These are phyloP conservation scores for Leccinum solheimii DNA, from an alignment of 1,284 basidiomycete species.

Conservation along the genomic window DNA sequence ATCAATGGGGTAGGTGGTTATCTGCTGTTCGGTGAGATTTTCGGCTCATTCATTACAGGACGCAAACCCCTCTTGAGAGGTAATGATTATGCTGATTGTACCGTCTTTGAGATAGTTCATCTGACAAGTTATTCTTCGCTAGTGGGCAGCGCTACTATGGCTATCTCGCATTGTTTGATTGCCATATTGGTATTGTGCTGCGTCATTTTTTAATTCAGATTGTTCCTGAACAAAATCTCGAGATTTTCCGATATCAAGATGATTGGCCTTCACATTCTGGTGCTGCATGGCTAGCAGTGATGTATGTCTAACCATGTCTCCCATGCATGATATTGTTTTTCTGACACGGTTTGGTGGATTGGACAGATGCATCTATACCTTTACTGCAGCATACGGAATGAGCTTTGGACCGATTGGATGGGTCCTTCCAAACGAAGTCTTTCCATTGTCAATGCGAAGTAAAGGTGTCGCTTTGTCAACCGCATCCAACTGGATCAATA, in stretches of 20 bases:
- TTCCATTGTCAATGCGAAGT: slow-evolving; percentile 83
- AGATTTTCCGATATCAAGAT: slow-evolving; percentile 52
- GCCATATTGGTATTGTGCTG: slow-evolving; percentile 54
- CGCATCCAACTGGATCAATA: slow-evolving; percentile 81
- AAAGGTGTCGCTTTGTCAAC: slow-evolving; percentile 85
- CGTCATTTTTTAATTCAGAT: background rate
- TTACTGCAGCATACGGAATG: slow-evolving; percentile 80
- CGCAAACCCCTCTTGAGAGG: slow-evolving; percentile 63
- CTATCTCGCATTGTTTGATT: slow-evolving; percentile 68
- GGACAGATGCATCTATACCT: slow-evolving; percentile 66
- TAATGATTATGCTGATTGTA: slow-evolving; percentile 21
- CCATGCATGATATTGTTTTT: slow-evolving; percentile 1
- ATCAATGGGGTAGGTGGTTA: slow-evolving; percentile 59
- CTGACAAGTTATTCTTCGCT: background rate
- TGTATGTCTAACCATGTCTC: slow-evolving; percentile 39
- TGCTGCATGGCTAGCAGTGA: slow-evolving; percentile 68
- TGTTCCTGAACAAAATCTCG: background rate
- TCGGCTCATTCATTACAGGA: slow-evolving; percentile 39
- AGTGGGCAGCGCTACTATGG: slow-evolving; percentile 75
- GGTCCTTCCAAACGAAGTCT: slow-evolving; percentile 82
- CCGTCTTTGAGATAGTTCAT: background rate
- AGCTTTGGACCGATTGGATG: slow-evolving; percentile 87
- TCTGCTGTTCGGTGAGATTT: background rate
- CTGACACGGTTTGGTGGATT: slow-evolving; percentile 8
- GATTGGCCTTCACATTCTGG: slow-evolving; percentile 56